phyloP scores from a whole-genome alignment of 2,329 filamentous ascomycete species.

The Magnaporthales sp. region DNA sequence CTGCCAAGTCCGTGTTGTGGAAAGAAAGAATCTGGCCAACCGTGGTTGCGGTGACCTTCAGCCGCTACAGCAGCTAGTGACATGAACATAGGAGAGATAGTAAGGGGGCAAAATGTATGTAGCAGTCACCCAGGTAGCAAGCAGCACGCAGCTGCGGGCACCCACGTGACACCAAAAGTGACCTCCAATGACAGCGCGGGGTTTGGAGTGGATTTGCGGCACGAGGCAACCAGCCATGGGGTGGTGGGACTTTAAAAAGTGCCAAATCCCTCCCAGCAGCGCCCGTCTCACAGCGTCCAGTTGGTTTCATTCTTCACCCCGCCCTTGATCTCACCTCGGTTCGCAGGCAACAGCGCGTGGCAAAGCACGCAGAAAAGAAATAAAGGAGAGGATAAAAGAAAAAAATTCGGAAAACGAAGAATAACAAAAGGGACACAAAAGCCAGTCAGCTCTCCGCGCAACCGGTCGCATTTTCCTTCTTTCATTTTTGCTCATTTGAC shows the following conservation, averaged over 20 bases:
- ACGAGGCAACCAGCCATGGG: slow-evolving; percentile 9
- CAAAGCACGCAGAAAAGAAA: slow-evolving; percentile 5
- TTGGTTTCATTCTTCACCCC: slow-evolving; percentile 7
- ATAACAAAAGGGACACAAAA: not conserved
- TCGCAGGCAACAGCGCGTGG: slow-evolving; percentile 7
- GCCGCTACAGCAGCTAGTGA: not conserved
- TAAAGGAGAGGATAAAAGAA: not conserved
- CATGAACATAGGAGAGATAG: not conserved
- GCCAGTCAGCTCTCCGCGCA: not conserved
- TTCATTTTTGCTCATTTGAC: not conserved
- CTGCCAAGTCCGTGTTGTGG: not conserved
- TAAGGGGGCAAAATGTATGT: not conserved
- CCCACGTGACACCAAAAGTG: not conserved
- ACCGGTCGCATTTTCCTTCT: not conserved
- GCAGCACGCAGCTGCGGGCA: not conserved
- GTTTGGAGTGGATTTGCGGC: slow-evolving; percentile 7
- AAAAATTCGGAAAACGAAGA: not conserved
- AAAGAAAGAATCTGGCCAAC: not conserved
- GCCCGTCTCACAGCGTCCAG: slow-evolving; percentile 13
- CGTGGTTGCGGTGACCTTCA: not conserved
- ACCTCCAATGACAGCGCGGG: slow-evolving; percentile 9
- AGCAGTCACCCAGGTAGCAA: not conserved
- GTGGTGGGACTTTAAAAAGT: slow-evolving; percentile 38
- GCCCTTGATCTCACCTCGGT: not conserved
- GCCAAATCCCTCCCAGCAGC: slow-evolving; percentile 18